These are phyloP conservation scores for Coffea eugenioides DNA, from an alignment of 257 asterid species.

Conservation along the genomic window DNA sequence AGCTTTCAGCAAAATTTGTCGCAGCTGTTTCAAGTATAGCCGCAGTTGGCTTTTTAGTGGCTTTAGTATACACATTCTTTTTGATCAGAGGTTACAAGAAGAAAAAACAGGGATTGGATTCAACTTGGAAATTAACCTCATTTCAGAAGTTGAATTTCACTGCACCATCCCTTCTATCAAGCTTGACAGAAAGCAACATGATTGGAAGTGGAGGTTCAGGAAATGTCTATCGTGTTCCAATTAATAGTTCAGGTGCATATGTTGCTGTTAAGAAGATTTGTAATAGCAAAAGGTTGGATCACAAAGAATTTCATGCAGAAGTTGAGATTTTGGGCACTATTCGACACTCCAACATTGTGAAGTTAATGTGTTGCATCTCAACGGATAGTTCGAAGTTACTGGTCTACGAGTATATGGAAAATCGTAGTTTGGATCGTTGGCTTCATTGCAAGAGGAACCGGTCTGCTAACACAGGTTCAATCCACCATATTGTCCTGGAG, in stretches of 20 bases:
- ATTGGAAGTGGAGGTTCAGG: slow-evolving; percentile 94
- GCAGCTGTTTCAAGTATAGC: slow-evolving; percentile 64
- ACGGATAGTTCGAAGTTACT: slow-evolving; percentile 58
- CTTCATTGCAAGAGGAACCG: slow-evolving; percentile 44
- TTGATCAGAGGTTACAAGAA: slow-evolving; percentile 43
- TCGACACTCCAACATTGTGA: slow-evolving; percentile 75
- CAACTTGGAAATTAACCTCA: slow-evolving; percentile 71
- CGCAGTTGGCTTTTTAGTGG: slow-evolving; percentile 40
- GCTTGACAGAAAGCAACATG: slow-evolving; percentile 48
- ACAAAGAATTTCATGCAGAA: slow-evolving; percentile 70
- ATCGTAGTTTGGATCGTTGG: slow-evolving; percentile 77
- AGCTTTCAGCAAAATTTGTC: slow-evolving; percentile 37
- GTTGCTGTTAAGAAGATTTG: slow-evolving; percentile 83
- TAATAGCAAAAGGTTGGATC: slow-evolving; percentile 42
- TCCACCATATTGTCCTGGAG: slow-evolving; percentile 36
- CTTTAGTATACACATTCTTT: slow-evolving; percentile 39
- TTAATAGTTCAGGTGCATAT: slow-evolving; percentile 35
- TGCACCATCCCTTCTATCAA: slow-evolving; percentile 48
- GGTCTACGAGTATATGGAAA: slow-evolving; percentile 80
- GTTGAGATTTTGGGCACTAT: slow-evolving; percentile 62
- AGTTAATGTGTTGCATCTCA: slow-evolving; percentile 70
- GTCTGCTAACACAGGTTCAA: slow-evolving; percentile 29
- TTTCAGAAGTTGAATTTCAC: slow-evolving; percentile 75
- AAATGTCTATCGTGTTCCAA: slow-evolving; percentile 63
- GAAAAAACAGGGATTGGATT: slow-evolving; percentile 31